Conservation (phyloP, 331 rosid genomes). For the Spiraea crenata region DNA sequence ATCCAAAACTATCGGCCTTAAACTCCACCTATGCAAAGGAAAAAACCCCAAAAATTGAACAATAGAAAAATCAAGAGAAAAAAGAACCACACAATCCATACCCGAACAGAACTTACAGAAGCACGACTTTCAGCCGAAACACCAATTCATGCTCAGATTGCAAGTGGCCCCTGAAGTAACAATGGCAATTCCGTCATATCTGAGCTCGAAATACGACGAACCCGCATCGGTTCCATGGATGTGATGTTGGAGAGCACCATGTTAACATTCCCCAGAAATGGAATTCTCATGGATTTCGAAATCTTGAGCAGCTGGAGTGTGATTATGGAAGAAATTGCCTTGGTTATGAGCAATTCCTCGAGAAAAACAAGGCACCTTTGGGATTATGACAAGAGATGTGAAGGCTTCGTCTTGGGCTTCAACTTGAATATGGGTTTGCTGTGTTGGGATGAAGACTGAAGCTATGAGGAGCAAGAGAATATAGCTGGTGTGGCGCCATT, state of each 20-base stretch:
- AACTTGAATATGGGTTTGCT: constrained; percentile 36
- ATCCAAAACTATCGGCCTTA: background rate
- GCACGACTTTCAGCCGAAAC: constrained; percentile 65
- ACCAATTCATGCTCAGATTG: constrained; percentile 75
- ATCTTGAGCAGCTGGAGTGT: constrained; percentile 59
- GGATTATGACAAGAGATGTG: constrained; percentile 54
- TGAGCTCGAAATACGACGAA: constrained; percentile 52
- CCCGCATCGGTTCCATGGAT: constrained; percentile 54
- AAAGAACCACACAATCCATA: constrained; percentile 13
- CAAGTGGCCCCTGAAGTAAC: constrained; percentile 68
- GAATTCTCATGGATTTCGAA: constrained; percentile 49
- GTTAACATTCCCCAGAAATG: constrained; percentile 58
- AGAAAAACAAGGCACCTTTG: constrained; percentile 73
- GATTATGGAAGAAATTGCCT: constrained; percentile 66
- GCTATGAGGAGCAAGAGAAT: constrained; percentile 42
- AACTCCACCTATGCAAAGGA: background rate
- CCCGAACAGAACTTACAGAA: constrained; percentile 65
- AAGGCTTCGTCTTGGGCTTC: constrained; percentile 45
- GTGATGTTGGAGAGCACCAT: constrained; percentile 57
- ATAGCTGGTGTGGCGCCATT: constrained; percentile 55
- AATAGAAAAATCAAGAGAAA: constrained; percentile 4
- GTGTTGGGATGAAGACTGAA: constrained; percentile 33
- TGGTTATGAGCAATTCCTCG: constrained; percentile 52
- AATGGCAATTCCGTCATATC: constrained; percentile 55
- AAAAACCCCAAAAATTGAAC: background rate